phyloP scores from a whole-genome alignment of 371 early-diverging fungal genomes.

The Coemansia sp. region DNA sequence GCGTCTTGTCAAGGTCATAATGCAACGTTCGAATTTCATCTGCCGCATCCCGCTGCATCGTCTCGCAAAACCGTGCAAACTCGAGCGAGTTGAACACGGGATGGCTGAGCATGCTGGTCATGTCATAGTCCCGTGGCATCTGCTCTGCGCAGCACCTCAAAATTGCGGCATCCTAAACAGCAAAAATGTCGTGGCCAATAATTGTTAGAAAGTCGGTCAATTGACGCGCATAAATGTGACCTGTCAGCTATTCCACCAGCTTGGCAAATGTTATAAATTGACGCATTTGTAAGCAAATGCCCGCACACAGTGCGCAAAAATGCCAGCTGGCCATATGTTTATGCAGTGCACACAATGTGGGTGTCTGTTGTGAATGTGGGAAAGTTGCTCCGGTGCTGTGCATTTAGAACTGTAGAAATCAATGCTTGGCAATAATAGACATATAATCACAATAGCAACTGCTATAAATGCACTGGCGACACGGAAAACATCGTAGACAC shows the following conservation, averaged over 20 bases:
- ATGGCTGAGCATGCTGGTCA: constrained; percentile 24
- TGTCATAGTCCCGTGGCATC: constrained; percentile 18
- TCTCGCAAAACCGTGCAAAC: constrained; percentile 33
- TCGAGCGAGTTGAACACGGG: constrained; percentile 40
- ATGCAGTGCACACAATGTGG: background rate
- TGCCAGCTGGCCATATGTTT: background rate
- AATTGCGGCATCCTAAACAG: constrained; percentile 40
- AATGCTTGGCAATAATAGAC: background rate
- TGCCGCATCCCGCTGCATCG: constrained; percentile 37
- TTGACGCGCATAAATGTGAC: background rate
- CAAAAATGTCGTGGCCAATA: background rate
- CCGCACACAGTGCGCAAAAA: background rate
- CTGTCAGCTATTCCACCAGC: background rate
- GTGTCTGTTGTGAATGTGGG: constrained; percentile 1
- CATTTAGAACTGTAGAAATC: constrained; percentile 3
- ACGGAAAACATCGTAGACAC: background rate
- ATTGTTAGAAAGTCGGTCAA: background rate
- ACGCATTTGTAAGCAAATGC: background rate
- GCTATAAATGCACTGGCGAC: background rate
- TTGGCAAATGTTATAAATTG: background rate
- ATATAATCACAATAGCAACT: background rate
- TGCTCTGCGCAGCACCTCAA: constrained; percentile 38
- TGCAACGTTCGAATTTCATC: constrained; percentile 34
- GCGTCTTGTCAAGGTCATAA: constrained; percentile 29
- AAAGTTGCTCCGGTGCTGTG: background rate